phyloP scores from a whole-genome alignment of 2,329 filamentous ascomycete species.

The Diaporthe citriasiana region DNA sequence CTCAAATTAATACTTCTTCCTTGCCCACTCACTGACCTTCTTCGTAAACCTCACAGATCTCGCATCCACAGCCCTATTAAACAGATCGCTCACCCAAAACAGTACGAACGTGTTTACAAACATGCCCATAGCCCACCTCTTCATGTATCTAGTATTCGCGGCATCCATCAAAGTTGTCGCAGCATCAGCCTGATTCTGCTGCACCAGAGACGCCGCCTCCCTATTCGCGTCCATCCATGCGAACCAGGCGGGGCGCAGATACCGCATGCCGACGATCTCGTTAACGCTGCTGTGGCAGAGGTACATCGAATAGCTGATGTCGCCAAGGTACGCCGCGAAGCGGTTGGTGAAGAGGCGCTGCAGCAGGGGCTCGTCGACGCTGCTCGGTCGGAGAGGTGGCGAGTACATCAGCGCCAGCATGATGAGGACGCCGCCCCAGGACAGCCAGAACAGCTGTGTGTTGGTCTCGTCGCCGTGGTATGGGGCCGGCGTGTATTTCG shows the following conservation, averaged over 20 bases:
- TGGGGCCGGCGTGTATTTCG: not conserved
- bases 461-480: not conserved
- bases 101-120: conserved; percentile 42
- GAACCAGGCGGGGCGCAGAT: conserved; percentile 17
- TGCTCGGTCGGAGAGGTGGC: conserved; percentile 26
- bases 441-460: conserved; percentile 10
- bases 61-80: conserved; percentile 45
- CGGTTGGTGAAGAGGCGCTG: conserved; percentile 45
- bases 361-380: conserved; percentile 34
- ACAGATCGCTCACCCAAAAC: conserved; percentile 46
- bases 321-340: conserved; percentile 46
- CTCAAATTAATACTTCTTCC: not conserved
- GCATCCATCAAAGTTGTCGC: not conserved
- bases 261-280: conserved; percentile 21
- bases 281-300: conserved; percentile 44
- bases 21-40: conserved; percentile 42
- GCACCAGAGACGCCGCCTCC: not conserved
- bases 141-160: not conserved
- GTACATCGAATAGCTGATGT: conserved; percentile 46
- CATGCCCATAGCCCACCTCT: not conserved
- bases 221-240: not conserved
- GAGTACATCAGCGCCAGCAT: conserved; percentile 45
- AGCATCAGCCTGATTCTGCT: not conserved
- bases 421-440: conserved; percentile 40
- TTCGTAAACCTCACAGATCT: conserved; percentile 42